A percentile compares a stretch with the other conserved stretches of the same genome.
Conservation (phyloP, 805 yeast species). For the Metschnikowia peoriensis region DNA sequence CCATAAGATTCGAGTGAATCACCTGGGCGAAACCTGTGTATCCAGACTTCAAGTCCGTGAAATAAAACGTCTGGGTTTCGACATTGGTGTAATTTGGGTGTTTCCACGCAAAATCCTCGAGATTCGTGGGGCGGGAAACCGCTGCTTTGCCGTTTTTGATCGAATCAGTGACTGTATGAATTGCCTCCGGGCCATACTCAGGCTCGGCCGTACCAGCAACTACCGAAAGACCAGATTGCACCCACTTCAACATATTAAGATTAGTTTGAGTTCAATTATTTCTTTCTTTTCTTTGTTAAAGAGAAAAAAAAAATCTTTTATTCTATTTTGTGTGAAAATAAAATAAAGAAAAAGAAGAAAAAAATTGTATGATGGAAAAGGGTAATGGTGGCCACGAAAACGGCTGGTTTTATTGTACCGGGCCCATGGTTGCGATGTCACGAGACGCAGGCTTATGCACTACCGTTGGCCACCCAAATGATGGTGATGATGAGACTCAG, state of each 20-base stretch:
- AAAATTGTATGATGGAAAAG: background rate
- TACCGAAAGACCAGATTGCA: constrained; percentile 84
- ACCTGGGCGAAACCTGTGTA: constrained; percentile 88
- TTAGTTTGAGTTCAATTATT: too few species aligned
- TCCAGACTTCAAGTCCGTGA: constrained; percentile 59
- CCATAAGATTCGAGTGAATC: constrained; percentile 89
- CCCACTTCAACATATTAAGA: constrained; percentile 69
- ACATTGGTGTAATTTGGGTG: constrained; percentile 82
- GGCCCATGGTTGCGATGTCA: constrained; percentile 5
- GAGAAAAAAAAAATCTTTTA: background rate
- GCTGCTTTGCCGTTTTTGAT: constrained; percentile 25
- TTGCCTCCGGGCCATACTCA: constrained; percentile 89
- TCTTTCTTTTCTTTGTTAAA: background rate
- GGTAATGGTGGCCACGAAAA: background rate
- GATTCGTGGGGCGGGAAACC: constrained; percentile 51
- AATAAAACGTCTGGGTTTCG: constrained; percentile 93
- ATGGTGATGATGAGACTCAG: too few species aligned
- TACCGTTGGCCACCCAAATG: background rate
- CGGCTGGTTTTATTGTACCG: background rate
- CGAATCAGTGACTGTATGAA: constrained; percentile 73
- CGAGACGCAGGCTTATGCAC: constrained; percentile 2
- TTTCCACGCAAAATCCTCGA: constrained; percentile 74
- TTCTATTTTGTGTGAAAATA: background rate
- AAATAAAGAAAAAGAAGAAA: background rate
- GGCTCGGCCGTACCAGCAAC: constrained; percentile 98